Base-by-base conservation (phyloP, 495 filamentous ascomycete species). In the Chaetomidium leptoderma region DNA sequence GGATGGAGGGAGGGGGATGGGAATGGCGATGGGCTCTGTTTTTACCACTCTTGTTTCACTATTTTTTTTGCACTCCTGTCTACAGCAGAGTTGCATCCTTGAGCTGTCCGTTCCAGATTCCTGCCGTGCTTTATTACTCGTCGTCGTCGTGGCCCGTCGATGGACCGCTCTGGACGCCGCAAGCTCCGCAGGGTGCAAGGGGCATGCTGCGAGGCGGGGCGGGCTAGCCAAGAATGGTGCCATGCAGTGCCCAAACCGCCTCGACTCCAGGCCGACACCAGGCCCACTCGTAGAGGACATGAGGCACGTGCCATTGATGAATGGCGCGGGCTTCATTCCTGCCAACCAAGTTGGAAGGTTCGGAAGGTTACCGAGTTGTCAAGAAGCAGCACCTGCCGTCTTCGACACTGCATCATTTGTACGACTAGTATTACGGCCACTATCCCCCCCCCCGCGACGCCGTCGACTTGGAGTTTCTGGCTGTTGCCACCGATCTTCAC, bases 101-200 rank as follows among this genome's bases (percentile, higher is more conserved):
- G n/a, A n/a, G n/a, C n/a, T n/a, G n/a, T n/a, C n/a, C n/a, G n/a
- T n/a, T 44, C 21, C 40, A 44, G 21, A 44, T 17, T 30, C 6
- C 26, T 3, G 5, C 26, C n/a, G 1, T 29, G n/a, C 17, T 42
- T 5, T 47, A n/a, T 8, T 35, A 30, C 17, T 13, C 16, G 23
- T 3, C 6, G 2, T 24, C 36, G 26, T 30, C 9, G 27, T 16
- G 48, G 16, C 37, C 32, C 19, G 19, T 26, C 9, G 16, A 52
- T 52, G 49, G 49, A 52, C 33, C 35, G 49, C 49, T 52, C 49
- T 52, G 49, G 48, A 21, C 48, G 49, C 35, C 10, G 14, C 14
- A 11, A 40, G 49, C 33, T 39, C 33, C 49, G 23, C 49, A 26
- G 26, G 49, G 49, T 40, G 35, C 35, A 40, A 40, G 35, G n/a